Evolutionary conservation across 257 asterid genomes (phyloP), one percentile per base, ranked within the genome.

Genomic region (Forsythia suspensa): DNA sequence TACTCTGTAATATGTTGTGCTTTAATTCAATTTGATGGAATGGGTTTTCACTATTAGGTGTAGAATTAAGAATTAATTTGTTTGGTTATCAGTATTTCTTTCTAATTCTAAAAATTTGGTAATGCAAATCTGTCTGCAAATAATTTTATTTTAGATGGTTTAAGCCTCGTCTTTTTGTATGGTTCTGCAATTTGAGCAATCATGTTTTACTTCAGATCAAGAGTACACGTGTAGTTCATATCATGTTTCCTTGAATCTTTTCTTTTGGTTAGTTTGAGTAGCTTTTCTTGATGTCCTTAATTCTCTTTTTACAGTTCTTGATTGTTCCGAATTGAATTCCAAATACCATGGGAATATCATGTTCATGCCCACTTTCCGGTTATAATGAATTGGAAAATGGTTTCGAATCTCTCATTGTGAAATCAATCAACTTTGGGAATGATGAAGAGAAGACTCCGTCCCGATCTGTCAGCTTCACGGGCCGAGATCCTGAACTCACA

Each of bases 291-390:
- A 57, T 57, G 4, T n/a, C 6, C 16, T 29, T 24, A 57, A 57
- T 18, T 63, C 70, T 29, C 6, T 29, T 29, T 63, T 29, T 63
- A 29, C 40, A 63, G 70, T 34, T 63, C 37, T 29, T 63, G 38
- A 63, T 63, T 81, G 76, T 75, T 70, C 61, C 70, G 41, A 75
- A 67, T 77, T 75, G 15, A 79, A 39, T 77, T 69, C 82, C 75
- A 83, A 85, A 51, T 86, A 87, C 92, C 84, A 95, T 95, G 98
- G 98, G 98, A 85, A 81, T 87, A 83, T 70, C 90, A 48, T 86
- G 85, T 82, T 92, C 96, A 37, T 86, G 92, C 51, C 94, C 97
- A 72, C 57, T 91, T 6, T 83, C 90, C 16, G 79, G 82, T 74
- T 84, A 75, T 63, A 84, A 77, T 74, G 97, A 92, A 80, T 55